phyloP scores from a whole-genome alignment of 768 basidiomycete genomes.

The Pisolithus albus region DNA sequence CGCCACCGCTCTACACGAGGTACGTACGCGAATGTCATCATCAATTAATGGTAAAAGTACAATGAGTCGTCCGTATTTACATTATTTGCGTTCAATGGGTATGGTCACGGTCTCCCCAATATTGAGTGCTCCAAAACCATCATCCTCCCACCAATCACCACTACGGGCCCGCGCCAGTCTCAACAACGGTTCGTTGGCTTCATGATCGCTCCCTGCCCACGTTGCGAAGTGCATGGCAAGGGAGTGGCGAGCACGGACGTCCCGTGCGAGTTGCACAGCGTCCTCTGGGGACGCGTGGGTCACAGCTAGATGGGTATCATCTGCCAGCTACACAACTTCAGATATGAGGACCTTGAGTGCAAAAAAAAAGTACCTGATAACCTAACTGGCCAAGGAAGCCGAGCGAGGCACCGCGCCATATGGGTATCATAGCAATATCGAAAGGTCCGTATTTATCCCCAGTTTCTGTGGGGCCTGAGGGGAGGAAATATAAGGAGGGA shows the following conservation, averaged over 20 bases:
- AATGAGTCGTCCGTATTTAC: background rate
- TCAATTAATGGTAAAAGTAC: background rate
- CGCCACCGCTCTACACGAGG: too few species aligned
- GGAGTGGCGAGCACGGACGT: conserved; percentile 30
- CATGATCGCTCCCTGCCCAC: conserved; percentile 35
- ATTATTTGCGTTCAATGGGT: background rate
- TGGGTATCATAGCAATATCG: conserved; percentile 37
- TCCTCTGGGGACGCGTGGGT: conserved; percentile 37
- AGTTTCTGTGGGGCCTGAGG: conserved; percentile 25
- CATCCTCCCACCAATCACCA: conserved; percentile 24
- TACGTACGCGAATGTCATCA: too few species aligned
- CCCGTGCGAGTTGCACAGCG: conserved; percentile 32
- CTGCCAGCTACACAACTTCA: conserved; percentile 15
- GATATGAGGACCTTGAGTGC: background rate
- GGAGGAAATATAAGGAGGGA: background rate
- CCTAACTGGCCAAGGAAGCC: conserved; percentile 33
- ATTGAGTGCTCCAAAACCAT: conserved; percentile 31
- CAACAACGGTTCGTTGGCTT: conserved; percentile 34
- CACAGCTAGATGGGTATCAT: conserved; percentile 26
- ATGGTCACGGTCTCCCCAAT: conserved; percentile 22
- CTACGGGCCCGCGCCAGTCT: conserved; percentile 22
- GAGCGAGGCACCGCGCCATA: conserved; percentile 39
- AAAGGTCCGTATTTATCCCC: conserved; percentile 34
- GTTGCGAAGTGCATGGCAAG: conserved; percentile 41
- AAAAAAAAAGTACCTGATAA: conserved; percentile 21